A percentile compares a stretch with the other conserved stretches of the same genome.
Conservation (phyloP, 371 early-diverging fungal species). For the Mortierella sp. region DNA sequence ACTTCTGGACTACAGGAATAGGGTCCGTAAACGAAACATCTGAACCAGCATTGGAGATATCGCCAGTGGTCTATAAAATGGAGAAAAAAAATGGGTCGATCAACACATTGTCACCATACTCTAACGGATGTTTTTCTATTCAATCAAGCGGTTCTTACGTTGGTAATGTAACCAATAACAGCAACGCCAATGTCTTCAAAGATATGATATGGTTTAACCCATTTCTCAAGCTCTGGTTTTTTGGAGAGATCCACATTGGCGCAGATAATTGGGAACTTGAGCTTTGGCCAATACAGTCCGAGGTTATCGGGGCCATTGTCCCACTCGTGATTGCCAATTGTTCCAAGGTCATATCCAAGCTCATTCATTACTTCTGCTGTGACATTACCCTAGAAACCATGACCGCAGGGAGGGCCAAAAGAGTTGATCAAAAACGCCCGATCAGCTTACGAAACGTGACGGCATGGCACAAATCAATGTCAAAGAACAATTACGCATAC, state of each 20-base stretch:
- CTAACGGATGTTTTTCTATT: background rate
- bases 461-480: background rate
- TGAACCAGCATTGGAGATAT: conserved; percentile 66
- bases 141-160: conserved; percentile 25
- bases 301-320: conserved; percentile 73
- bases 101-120: background rate
- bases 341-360: conserved; percentile 67
- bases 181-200: conserved; percentile 71
- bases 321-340: conserved; percentile 82
- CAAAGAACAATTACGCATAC: conserved; percentile 20
- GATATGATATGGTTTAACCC: conserved; percentile 76
- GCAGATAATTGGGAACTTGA: conserved; percentile 74
- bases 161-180: conserved; percentile 77
- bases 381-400: conserved; percentile 54
- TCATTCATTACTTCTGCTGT: conserved; percentile 69
- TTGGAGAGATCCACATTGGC: conserved; percentile 69
- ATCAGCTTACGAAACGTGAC: too few relatives aligned
- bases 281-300: conserved; percentile 61
- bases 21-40: conserved; percentile 63
- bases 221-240: conserved; percentile 58
- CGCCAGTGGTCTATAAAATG: conserved; percentile 58
- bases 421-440: background rate
- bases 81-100: conserved; percentile 54
- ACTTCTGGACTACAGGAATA: conserved; percentile 66
- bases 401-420: background rate